Conservation (phyloP, 257 asterid species). For the Jasminum sambac region DNA sequence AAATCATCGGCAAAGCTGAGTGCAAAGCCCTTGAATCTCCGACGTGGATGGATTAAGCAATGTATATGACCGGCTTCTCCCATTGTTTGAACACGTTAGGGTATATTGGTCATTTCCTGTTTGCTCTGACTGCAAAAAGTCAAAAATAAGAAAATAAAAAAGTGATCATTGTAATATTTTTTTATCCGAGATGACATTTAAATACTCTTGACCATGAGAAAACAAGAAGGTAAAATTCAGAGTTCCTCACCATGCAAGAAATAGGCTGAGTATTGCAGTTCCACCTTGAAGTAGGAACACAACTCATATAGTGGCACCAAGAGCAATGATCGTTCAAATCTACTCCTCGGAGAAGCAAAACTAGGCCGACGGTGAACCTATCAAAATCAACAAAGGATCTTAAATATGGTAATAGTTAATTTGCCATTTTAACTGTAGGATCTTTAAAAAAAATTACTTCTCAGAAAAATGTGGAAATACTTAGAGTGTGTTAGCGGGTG, state of each 20-base stretch:
- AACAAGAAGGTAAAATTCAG: neutral
- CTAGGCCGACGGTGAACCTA: constrained; percentile 67
- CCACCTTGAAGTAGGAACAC: constrained; percentile 85
- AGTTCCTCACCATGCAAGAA: constrained; percentile 59
- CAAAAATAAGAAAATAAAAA: neutral
- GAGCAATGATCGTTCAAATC: constrained; percentile 82
- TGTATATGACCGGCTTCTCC: constrained; percentile 47
- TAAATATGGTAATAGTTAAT: no score
- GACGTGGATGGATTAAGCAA: constrained; percentile 47
- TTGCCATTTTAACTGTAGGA: no score
- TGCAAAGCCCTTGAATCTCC: constrained; percentile 72
- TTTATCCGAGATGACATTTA: neutral
- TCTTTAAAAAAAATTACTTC: no score
- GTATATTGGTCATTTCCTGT: constrained; percentile 52
- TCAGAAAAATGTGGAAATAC: no score
- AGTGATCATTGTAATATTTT: neutral
- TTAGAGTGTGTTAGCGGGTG: no score
- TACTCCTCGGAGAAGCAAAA: constrained; percentile 80
- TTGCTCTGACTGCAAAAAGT: constrained; percentile 65
- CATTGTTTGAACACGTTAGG: constrained; percentile 66
- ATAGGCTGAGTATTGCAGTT: constrained; percentile 67
- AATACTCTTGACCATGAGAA: neutral
- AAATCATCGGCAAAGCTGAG: constrained; percentile 69
- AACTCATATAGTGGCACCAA: constrained; percentile 93
- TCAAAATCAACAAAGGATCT: neutral